Conservation (phyloP, 441 rosid species). For the Monsonia emarginata region DNA sequence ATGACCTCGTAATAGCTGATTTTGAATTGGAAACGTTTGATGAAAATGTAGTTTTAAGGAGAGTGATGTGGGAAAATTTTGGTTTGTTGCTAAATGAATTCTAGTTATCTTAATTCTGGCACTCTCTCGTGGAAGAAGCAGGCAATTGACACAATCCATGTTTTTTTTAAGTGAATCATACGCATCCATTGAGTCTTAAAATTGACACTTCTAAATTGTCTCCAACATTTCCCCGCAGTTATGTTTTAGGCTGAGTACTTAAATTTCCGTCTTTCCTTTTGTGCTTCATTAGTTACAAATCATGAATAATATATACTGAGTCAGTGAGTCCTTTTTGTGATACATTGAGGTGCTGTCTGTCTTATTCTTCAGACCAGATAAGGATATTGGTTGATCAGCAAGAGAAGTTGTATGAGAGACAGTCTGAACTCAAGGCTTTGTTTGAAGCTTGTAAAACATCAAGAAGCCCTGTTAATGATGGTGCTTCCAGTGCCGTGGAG, state of each 20-base stretch:
- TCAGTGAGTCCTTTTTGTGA: no score
- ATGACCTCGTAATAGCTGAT: not conserved
- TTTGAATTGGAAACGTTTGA: not conserved
- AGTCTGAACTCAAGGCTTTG: slow-evolving; percentile 51
- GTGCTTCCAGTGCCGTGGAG: slow-evolving; percentile 25
- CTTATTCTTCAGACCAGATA: slow-evolving; percentile 43
- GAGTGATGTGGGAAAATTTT: no score
- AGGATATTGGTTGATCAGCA: slow-evolving; percentile 52
- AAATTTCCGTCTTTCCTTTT: not conserved
- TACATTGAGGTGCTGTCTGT: slow-evolving; percentile 8
- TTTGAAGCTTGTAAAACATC: slow-evolving; percentile 41
- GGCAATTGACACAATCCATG: not conserved
- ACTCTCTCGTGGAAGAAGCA: no score
- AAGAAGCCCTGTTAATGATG: slow-evolving; percentile 25
- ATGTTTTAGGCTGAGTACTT: not conserved
- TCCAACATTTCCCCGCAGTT: not conserved
- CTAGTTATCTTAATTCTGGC: no score
- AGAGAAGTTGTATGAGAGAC: slow-evolving; percentile 62
- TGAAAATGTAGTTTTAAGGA: not conserved
- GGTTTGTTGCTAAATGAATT: no score
- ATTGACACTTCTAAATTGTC: not conserved
- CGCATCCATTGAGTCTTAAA: not conserved
- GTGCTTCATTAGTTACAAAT: not conserved
- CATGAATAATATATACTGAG: no score
- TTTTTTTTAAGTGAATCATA: no score